Conservation (phyloP, 768 basidiomycete species). For the Lentinula aciculospora region DNA sequence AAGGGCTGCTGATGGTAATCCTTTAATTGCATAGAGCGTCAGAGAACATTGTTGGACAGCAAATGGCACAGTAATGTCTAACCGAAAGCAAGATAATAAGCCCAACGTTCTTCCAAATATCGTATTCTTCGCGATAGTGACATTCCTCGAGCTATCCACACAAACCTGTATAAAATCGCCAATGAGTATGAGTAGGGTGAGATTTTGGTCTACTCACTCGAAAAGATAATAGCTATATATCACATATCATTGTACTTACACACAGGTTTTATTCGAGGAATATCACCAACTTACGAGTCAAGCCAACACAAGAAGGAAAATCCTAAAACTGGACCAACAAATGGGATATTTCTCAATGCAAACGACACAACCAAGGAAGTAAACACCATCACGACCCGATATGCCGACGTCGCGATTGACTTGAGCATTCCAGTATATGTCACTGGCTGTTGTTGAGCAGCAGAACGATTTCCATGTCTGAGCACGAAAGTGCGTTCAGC, state of each 20-base stretch:
- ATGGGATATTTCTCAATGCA: conserved; percentile 56
- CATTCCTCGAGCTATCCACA: conserved; percentile 72
- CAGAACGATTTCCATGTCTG: conserved; percentile 61
- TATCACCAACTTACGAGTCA: conserved; percentile 60
- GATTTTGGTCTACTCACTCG: conserved; percentile 44
- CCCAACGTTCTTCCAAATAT: conserved; percentile 84
- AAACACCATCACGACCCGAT: conserved; percentile 75
- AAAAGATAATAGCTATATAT: conserved; percentile 80
- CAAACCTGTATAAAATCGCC: conserved; percentile 41
- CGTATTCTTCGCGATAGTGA: conserved; percentile 64
- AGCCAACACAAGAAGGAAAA: conserved; percentile 83
- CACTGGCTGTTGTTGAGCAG: conserved; percentile 39
- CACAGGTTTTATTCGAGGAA: background rate
- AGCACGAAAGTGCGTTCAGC: conserved; percentile 70
- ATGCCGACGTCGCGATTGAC: conserved; percentile 74
- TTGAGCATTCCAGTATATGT: conserved; percentile 70
- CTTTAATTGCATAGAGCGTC: conserved; percentile 25
- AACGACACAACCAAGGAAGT: conserved; percentile 71
- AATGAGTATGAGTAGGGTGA: background rate
- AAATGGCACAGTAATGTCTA: conserved; percentile 10
- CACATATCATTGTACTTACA: too few relatives aligned
- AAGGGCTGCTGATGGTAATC: conserved; percentile 63
- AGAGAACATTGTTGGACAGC: background rate
- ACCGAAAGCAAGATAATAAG: conserved; percentile 85
- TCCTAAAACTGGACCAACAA: conserved; percentile 51